Evolutionary conservation across 345 rosid species (phyloP).

Genomic region (Eucalyptus cladocalyx): DNA sequence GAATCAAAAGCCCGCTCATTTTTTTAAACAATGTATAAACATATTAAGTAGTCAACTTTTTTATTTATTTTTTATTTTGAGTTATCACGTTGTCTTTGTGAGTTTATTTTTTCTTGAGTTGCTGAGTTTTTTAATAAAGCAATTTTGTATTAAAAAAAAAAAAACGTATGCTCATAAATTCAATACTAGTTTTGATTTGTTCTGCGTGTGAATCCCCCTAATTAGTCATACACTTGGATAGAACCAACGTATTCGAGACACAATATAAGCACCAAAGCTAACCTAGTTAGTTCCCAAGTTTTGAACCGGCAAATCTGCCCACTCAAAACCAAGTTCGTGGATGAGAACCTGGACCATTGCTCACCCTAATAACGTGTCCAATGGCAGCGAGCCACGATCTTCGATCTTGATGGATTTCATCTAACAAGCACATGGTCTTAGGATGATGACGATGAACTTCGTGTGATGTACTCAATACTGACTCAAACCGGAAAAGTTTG

Average conservation of each 20-base stretch:
- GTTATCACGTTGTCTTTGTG: background rate
- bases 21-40: too few species aligned
- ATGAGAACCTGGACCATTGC: background rate
- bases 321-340: background rate
- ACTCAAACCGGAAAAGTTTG: background rate
- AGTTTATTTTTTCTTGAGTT: background rate
- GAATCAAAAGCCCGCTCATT: background rate
- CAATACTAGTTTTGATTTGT: background rate
- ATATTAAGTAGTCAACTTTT: background rate
- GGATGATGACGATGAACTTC: background rate
- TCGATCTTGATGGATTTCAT: background rate
- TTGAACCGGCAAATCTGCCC: background rate
- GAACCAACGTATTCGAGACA: background rate
- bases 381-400: background rate
- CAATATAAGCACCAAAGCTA: background rate
- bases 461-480: background rate
- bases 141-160: background rate
- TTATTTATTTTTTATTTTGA: background rate
- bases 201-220: background rate
- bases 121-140: background rate
- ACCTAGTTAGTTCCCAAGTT: background rate
- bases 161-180: background rate
- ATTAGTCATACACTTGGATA: background rate
- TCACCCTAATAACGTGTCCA: background rate
- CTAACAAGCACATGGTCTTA: background rate